Percentiles rank a stretch among this genome's conserved stretches.
These are phyloP conservation scores for Cordyceps militaris DNA, from an alignment of 2,329 filamentous ascomycete genomes.

Conservation along the genomic window DNA sequence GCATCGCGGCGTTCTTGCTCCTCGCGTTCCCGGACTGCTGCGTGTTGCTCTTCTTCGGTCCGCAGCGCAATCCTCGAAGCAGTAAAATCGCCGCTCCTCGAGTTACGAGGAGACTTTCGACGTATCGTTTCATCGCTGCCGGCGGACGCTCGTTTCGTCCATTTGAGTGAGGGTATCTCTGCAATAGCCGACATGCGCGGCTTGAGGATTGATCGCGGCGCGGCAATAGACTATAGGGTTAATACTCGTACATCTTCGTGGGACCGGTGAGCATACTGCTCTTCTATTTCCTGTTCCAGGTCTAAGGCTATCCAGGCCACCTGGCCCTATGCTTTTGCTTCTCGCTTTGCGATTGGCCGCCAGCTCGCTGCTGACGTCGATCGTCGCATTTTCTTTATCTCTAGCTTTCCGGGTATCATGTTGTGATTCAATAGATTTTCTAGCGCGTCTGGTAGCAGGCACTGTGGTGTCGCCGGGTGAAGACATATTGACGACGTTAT, in stretches of 20 bases:
- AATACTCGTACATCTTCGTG: not conserved
- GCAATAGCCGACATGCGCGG: slow-evolving; percentile 61
- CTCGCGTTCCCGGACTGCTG: slow-evolving; percentile 61
- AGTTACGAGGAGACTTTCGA: slow-evolving; percentile 14
- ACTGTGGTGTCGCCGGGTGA: slow-evolving; percentile 38
- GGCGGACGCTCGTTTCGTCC: slow-evolving; percentile 8
- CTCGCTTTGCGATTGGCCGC: slow-evolving; percentile 59
- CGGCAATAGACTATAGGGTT: slow-evolving; percentile 45
- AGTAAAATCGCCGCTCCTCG: slow-evolving; percentile 20
- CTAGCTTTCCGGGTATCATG: slow-evolving; percentile 44
- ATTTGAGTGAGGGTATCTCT: slow-evolving; percentile 60
- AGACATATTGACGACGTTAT: slow-evolving; percentile 24
- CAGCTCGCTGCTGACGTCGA: slow-evolving; percentile 52
- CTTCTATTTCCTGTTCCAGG: slow-evolving; percentile 68
- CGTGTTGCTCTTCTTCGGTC: slow-evolving; percentile 65
- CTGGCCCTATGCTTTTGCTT: slow-evolving; percentile 94
- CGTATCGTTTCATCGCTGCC: slow-evolving; percentile 7
- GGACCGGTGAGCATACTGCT: slow-evolving; percentile 51
- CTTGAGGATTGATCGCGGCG: slow-evolving; percentile 69
- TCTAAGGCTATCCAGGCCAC: slow-evolving; percentile 76
- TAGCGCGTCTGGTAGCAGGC: slow-evolving; percentile 49
- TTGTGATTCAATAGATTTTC: slow-evolving; percentile 64
- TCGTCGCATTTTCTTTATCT: slow-evolving; percentile 74
- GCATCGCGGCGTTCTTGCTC: slow-evolving; percentile 75
- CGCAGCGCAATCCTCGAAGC: slow-evolving; percentile 56